Evolutionary conservation across 768 basidiomycete species (phyloP).

Genomic region (Russula foetens): DNA sequence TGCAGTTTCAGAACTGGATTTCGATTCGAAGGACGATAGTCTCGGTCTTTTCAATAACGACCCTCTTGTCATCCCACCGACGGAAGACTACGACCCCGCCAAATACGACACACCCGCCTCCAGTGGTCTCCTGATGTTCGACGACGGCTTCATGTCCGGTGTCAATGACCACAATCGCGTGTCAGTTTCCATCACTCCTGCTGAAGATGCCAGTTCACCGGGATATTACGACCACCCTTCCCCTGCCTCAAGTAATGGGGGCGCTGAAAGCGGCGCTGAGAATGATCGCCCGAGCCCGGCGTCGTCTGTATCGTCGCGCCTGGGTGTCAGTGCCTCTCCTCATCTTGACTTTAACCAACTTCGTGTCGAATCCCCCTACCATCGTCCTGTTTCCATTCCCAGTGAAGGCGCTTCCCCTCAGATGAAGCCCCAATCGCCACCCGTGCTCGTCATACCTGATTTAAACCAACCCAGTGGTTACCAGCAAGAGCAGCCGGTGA

Average conservation of each 20-base stretch:
- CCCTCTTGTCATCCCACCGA: constrained; percentile 28
- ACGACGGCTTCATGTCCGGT: constrained; percentile 42
- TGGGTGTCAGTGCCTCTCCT: constrained; percentile 40
- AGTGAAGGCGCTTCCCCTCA: constrained; percentile 31
- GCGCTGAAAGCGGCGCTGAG: constrained; percentile 37
- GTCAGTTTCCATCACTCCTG: constrained; percentile 32
- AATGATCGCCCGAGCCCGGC: constrained; percentile 47
- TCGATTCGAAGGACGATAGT: constrained; percentile 29
- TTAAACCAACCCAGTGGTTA: constrained; percentile 30
- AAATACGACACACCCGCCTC: constrained; percentile 56
- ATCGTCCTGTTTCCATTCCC: constrained; percentile 41
- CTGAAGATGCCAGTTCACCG: constrained; percentile 29
- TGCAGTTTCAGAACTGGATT: constrained; percentile 53
- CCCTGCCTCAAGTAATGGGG: constrained; percentile 48
- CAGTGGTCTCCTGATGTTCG: constrained; percentile 19
- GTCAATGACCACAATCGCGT: constrained; percentile 40
- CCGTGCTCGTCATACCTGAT: constrained; percentile 51
- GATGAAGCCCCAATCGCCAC: constrained; percentile 57
- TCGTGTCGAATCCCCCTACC: constrained; percentile 57
- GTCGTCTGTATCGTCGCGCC: constrained; percentile 60
- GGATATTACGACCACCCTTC: constrained; percentile 54
- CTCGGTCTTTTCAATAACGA: constrained; percentile 40
- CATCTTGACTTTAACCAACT: constrained; percentile 50
- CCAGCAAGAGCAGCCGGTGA: constrained; percentile 38
- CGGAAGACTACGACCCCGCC: constrained; percentile 59